These are phyloP conservation scores for Echites panduratus DNA, from an alignment of 257 asterid genomes.

Conservation along the genomic window DNA sequence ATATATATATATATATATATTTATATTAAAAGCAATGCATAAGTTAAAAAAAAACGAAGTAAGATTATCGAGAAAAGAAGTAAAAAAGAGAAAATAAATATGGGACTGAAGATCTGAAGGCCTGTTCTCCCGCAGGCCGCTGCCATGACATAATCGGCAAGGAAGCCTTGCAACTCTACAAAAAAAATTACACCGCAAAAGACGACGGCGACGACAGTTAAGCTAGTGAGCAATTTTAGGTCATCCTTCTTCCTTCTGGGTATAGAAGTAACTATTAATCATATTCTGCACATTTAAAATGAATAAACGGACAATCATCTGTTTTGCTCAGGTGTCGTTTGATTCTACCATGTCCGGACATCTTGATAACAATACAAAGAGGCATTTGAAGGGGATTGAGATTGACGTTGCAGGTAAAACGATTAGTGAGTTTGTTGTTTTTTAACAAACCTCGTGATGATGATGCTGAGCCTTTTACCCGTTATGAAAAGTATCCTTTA, in stretches of 20 bases:
- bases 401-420: conserved; percentile 3
- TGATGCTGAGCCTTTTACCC: neutral
- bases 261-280: neutral
- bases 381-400: neutral
- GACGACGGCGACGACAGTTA: neutral
- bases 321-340: neutral
- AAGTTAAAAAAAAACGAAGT: too few relatives aligned
- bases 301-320: conserved; percentile 1
- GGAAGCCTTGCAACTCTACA: neutral
- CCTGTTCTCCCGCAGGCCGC: too few relatives aligned
- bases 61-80: too few relatives aligned
- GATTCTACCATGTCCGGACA: neutral
- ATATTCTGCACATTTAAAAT: neutral
- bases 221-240: neutral
- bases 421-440: neutral
- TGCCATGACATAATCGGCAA: neutral
- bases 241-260: neutral
- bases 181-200: neutral
- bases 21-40: too few relatives aligned
- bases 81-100: too few relatives aligned
- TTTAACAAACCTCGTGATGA: conserved; percentile 4
- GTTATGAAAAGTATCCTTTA: neutral
- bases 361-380: neutral
- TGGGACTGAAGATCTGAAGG: too few relatives aligned
- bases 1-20: too few relatives aligned